These are phyloP conservation scores for Balamuthia mandrillaris DNA, from an alignment of 208 protist species.

Conservation along the genomic window DNA sequence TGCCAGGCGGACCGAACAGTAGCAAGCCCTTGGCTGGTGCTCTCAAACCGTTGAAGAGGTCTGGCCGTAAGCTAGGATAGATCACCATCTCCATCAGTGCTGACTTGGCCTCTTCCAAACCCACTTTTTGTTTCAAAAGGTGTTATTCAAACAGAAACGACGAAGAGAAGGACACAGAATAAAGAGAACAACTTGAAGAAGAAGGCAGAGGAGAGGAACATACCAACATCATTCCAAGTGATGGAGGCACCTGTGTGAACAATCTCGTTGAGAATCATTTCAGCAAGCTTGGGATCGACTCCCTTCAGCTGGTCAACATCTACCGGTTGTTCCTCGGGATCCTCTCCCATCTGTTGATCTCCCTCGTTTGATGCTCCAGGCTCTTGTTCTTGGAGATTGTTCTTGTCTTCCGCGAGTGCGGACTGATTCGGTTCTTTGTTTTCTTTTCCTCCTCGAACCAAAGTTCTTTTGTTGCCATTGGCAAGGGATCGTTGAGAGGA, in stretches of 20 bases:
- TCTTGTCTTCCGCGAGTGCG: no score
- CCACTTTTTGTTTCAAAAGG: neutral
- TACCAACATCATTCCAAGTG: constrained; percentile 61
- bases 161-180: neutral
- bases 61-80: neutral
- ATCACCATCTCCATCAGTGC: no score
- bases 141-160: neutral
- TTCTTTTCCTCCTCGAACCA: no score
- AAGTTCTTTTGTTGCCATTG: no score
- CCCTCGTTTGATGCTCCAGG: no score
- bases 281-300: constrained; percentile 46
- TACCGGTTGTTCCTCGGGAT: neutral
- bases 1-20: constrained; percentile 74
- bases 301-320: constrained; percentile 45
- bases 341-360: no score
- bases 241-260: constrained; percentile 32
- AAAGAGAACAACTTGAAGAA: neutral
- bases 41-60: neutral
- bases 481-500: no score
- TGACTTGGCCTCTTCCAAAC: neutral
- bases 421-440: no score
- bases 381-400: no score
- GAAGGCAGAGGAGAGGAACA: constrained; percentile 33
- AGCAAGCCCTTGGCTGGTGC: constrained; percentile 60
- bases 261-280: constrained; percentile 59